These are phyloP conservation scores for Plasmodium berghei DNA, from an alignment of 169 alveolate species.

Conservation along the genomic window DNA sequence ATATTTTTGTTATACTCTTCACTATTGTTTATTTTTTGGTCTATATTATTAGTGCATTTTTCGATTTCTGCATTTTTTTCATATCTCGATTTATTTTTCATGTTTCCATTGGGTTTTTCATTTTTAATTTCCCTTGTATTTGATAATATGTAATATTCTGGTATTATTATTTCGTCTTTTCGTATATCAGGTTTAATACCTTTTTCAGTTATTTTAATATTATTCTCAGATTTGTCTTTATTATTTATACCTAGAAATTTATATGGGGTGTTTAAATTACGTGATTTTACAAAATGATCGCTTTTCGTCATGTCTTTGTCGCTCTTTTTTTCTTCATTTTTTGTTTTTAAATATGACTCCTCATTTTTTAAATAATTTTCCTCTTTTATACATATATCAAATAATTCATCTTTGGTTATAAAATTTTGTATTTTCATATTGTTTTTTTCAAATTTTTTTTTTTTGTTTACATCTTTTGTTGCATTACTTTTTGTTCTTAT, in stretches of 20 bases:
- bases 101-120: background rate
- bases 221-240: background rate
- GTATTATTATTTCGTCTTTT: background rate
- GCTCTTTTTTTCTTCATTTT: background rate
- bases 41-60: no score
- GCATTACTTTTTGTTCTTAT: conserved; percentile 9
- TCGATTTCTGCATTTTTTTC: background rate
- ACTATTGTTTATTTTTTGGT: no score
- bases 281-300: background rate
- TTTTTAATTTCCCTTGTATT: background rate
- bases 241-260: background rate
- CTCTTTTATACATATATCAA: conserved; percentile 15
- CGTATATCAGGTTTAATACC: background rate
- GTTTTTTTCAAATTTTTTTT: conserved; percentile 31
- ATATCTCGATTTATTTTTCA: background rate
- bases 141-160: background rate
- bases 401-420: conserved; percentile 27
- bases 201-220: background rate
- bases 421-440: conserved; percentile 18
- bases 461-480: background rate
- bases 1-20: no score
- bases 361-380: conserved; percentile 3
- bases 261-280: background rate
- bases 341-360: background rate
- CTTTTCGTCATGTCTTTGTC: background rate